Evolutionary conservation across 176 grass and related monocot genomes (phyloP), one percentile per base, ranked within the genome.

Genomic region (Coix lacrymajobi): DNA sequence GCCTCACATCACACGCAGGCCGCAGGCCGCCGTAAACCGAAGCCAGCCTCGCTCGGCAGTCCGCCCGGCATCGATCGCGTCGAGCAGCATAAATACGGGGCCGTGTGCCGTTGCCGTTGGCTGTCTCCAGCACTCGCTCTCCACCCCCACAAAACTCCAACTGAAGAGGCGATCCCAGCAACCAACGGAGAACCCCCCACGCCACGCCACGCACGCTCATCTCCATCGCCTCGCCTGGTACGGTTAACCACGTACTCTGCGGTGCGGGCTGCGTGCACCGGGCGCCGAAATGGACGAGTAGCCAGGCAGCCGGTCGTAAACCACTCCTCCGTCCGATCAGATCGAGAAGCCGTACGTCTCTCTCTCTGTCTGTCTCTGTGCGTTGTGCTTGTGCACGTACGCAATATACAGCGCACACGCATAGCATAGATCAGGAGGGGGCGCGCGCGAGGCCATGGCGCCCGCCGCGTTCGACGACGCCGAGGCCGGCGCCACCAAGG

Each of bases 391-490:
- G 60, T 29, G 26, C 26, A 29, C 24, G 58, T 22, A 54, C 71
- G 29, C n/a, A n/a, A n/a, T n/a, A n/a, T n/a, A n/a, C n/a, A n/a
- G n/a, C n/a, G n/a, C n/a, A n/a, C n/a, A n/a, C n/a, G n/a, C n/a
- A n/a, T n/a, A 31, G 58, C 58, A 39, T 10, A 32, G 52, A 57
- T 49, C 37, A 49, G 3, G 58, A 15, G 60, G 69, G 6, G n/a
- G n/a, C n/a, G 13, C 6, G 2, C 25, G 5, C 60, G 26, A 7
- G 32, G 4, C 88, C 33, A 86, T 86, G 87, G 39, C 87, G 22
- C 69, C 73, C 82, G 30, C 80, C 19, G 79, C 75, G 61, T 85
- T 87, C 41, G 83, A 90, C 41, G 83, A 90, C 65, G 33, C 62
- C 7, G 81, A 85, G 77, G 75, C 77, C 77, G 71, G 69, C 34